Percentiles rank a stretch among this genome's conserved stretches.
phyloP scores from a whole-genome alignment of 2,329 filamentous ascomycete genomes.

The Pleoardoris graminearum region DNA sequence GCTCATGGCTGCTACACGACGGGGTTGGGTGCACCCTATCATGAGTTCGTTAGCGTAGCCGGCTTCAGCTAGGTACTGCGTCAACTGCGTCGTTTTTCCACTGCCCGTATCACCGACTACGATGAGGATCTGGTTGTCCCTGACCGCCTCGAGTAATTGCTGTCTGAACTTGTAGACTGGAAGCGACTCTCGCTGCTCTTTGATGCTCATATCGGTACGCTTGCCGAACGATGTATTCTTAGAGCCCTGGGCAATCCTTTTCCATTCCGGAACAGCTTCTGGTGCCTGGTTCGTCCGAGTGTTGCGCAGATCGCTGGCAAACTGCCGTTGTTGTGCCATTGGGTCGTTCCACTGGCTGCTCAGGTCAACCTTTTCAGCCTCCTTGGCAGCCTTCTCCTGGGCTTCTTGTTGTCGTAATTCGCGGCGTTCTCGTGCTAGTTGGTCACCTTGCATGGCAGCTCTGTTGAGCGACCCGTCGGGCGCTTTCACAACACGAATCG shows the following conservation, averaged over 20 bases:
- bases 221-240: conserved; percentile 83
- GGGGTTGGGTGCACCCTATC: conserved; percentile 94
- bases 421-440: conserved; percentile 84
- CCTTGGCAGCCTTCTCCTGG: conserved; percentile 75
- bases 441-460: conserved; percentile 90
- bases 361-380: conserved; percentile 77
- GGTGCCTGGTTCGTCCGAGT: conserved; percentile 61
- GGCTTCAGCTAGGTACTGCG: conserved; percentile 90
- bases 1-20: conserved; percentile 97
- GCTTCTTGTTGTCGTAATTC: conserved; percentile 88
- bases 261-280: conserved; percentile 88
- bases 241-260: conserved; percentile 71
- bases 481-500: conserved; percentile 94
- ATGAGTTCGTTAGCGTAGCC: conserved; percentile 86
- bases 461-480: conserved; percentile 98
- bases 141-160: conserved; percentile 84
- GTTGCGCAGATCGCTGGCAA: conserved; percentile 82
- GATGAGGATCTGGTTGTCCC: conserved; percentile 87
- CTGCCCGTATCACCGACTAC: conserved; percentile 97
- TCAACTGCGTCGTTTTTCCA: conserved; percentile 95
- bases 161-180: conserved; percentile 88
- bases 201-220: conserved; percentile 88
- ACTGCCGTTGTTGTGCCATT: conserved; percentile 87
- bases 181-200: conserved; percentile 86
- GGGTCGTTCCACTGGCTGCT: conserved; percentile 95